phyloP scores from a whole-genome alignment of 169 alveolate species.

The Plasmodium billcollinsi region DNA sequence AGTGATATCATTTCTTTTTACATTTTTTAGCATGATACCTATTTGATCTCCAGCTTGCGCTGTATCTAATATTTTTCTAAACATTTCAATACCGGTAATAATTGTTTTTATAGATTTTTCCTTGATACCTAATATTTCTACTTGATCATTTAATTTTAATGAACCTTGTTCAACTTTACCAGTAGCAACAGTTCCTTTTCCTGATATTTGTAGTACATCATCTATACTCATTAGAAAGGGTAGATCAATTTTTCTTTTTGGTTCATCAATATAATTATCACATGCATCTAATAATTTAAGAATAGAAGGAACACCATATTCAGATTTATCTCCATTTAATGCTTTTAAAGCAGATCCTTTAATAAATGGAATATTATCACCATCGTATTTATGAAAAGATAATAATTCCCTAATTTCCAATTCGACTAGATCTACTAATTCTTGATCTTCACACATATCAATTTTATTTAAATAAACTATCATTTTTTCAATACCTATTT shows the following conservation, averaged over 20 bases:
- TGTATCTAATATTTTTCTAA: conserved; percentile 92
- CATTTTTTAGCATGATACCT: conserved; percentile 94
- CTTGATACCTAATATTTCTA: conserved; percentile 92
- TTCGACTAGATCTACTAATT: conserved; percentile 95
- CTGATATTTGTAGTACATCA: conserved; percentile 91
- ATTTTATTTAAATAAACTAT: conserved; percentile 94
- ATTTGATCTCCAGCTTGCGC: conserved; percentile 97
- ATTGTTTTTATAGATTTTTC: conserved; percentile 87
- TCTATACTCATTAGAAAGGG: conserved; percentile 93
- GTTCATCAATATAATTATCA: conserved; percentile 89
- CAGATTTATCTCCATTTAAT: conserved; percentile 83
- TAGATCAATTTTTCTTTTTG: conserved; percentile 90
- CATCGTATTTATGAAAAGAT: conserved; percentile 91
- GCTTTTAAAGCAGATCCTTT: conserved; percentile 96
- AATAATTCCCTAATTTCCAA: conserved; percentile 95
- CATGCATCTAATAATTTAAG: conserved; percentile 90
- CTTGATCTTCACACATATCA: conserved; percentile 94
- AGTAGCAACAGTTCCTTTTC: conserved; percentile 95
- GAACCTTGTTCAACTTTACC: conserved; percentile 96
- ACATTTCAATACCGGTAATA: conserved; percentile 93
- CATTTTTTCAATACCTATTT: conserved; percentile 92
- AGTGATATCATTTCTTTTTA: conserved; percentile 89
- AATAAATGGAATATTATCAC: conserved; percentile 92
- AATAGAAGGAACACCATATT: conserved; percentile 85
- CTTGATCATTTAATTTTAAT: conserved; percentile 91